These are phyloP conservation scores for Nemania sp. DNA, from an alignment of 2,329 filamentous ascomycete genomes.

Conservation along the genomic window DNA sequence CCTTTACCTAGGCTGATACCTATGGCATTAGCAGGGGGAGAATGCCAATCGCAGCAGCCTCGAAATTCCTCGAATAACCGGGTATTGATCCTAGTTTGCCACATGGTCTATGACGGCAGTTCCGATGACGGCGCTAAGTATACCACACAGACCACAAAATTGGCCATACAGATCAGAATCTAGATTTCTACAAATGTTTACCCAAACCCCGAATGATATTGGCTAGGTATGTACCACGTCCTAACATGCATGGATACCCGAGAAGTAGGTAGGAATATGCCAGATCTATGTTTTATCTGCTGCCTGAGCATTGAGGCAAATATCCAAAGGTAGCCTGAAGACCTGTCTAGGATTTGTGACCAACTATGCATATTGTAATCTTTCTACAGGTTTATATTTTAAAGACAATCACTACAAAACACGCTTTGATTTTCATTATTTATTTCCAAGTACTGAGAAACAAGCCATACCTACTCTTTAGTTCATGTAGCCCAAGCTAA, in stretches of 20 bases:
- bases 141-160: background rate
- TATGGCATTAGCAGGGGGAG: background rate
- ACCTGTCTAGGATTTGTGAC: conserved; percentile 2
- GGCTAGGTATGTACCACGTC: background rate
- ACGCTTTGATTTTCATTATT: background rate
- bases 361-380: background rate
- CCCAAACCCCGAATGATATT: background rate
- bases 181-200: background rate
- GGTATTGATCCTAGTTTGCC: conserved; percentile 11
- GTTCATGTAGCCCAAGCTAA: background rate
- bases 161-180: background rate
- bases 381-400: background rate
- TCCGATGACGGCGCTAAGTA: conserved; percentile 9
- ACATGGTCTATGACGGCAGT: conserved; percentile 16
- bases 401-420: background rate
- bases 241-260: background rate
- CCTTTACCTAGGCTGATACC: background rate
- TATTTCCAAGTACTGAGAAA: background rate
- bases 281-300: background rate
- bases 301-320: background rate
- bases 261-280: background rate
- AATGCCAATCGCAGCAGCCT: background rate
- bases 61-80: background rate
- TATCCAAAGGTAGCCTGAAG: background rate
- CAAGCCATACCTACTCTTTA: background rate